Conservation (phyloP, 139 green algal genomes). For the Chlorella sp. region DNA sequence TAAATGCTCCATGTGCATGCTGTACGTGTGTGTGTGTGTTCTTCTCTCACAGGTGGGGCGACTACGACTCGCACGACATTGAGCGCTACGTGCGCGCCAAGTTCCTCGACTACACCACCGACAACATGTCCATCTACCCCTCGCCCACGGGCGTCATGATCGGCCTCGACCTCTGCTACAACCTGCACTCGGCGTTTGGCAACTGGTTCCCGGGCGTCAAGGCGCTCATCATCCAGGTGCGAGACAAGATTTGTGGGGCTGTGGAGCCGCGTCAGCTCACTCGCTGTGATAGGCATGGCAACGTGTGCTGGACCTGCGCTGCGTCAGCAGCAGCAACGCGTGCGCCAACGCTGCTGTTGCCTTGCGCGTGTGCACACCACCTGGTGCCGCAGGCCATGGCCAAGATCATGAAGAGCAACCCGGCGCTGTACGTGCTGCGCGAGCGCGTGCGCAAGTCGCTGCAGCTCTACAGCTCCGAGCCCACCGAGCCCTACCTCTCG, state of each 20-base stretch:
- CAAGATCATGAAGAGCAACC: conserved; percentile 99
- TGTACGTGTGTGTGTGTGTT: not conserved
- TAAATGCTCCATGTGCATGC: conserved; percentile 7
- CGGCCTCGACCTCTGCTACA: conserved; percentile 97
- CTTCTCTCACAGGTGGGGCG: conserved; percentile 73
- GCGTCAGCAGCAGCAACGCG: not conserved
- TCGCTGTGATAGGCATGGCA: not conserved
- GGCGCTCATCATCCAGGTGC: conserved; percentile 81
- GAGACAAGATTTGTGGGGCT: too few relatives aligned
- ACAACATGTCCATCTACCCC: conserved; percentile 99
- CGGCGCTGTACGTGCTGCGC: conserved; percentile 96
- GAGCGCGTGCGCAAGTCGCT: conserved; percentile 97
- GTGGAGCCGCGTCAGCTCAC: too few relatives aligned
- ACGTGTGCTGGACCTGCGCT: not conserved
- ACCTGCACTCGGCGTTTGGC: conserved; percentile 93
- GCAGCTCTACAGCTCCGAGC: conserved; percentile 98
- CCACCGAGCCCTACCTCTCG: conserved; percentile 98
- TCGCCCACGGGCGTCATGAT: conserved; percentile 95
- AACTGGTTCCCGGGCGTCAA: conserved; percentile 99
- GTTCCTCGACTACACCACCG: conserved; percentile 99
- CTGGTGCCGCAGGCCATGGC: conserved; percentile 54
- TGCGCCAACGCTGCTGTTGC: not conserved
- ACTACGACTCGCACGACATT: conserved; percentile 98
- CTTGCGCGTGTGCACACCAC: not conserved
- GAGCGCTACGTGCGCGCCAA: conserved; percentile 95